phyloP scores from a whole-genome alignment of 2,329 filamentous ascomycete species.

The Macroventuria anomochaeta region DNA sequence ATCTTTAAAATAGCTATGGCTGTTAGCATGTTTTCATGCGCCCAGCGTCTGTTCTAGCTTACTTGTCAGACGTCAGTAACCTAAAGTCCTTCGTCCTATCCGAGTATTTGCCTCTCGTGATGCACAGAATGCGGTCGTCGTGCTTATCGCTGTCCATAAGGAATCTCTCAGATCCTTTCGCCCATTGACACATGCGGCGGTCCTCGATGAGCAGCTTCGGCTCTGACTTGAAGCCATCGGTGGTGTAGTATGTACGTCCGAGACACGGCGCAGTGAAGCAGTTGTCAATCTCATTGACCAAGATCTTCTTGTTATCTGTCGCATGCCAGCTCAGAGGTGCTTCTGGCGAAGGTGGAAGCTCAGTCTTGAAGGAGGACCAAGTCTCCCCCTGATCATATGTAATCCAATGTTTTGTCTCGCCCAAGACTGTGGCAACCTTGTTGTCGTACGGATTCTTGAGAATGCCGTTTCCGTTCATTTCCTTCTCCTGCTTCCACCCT shows the following conservation, averaged over 20 bases:
- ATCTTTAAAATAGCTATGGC: conserved; percentile 68
- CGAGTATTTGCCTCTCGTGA: conserved; percentile 75
- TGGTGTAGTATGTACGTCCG: conserved; percentile 71
- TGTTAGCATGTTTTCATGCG: conserved; percentile 22
- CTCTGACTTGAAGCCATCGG: conserved; percentile 77
- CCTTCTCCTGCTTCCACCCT: conserved; percentile 72
- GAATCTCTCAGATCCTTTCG: conserved; percentile 77
- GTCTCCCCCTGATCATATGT: conserved; percentile 82
- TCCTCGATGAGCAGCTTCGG: conserved; percentile 70
- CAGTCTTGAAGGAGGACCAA: conserved; percentile 77
- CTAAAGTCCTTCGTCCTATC: conserved; percentile 76
- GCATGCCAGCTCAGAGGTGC: conserved; percentile 81
- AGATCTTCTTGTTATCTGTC: conserved; percentile 79
- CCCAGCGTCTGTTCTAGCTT: conserved; percentile 11
- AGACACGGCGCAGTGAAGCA: conserved; percentile 50
- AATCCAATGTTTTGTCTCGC: conserved; percentile 76
- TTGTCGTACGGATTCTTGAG: conserved; percentile 80
- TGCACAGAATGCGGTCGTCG: conserved; percentile 77
- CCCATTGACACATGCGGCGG: conserved; percentile 85
- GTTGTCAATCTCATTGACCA: conserved; percentile 68
- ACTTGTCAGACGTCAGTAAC: conserved; percentile 78
- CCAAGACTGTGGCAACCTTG: conserved; percentile 80
- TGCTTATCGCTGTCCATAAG: conserved; percentile 70
- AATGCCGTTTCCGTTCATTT: conserved; percentile 67
- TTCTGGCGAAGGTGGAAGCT: conserved; percentile 59